Evolutionary conservation across 2,329 filamentous ascomycete genomes (phyloP).

Genomic region (Diaporthe australafricana): DNA sequence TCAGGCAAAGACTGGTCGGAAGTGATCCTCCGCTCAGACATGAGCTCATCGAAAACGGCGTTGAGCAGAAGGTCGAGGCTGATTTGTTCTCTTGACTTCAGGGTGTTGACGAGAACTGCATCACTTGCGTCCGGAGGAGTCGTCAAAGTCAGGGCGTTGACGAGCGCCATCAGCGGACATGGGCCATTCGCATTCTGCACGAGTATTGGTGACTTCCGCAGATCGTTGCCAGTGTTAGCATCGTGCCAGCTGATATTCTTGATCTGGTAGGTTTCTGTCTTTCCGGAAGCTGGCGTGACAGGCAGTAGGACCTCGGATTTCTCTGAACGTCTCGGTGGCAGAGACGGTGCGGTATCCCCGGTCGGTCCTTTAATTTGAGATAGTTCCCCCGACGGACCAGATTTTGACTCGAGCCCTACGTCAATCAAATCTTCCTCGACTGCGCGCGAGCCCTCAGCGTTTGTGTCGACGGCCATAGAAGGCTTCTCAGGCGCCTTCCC

Average conservation of each 20-base stretch:
- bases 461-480: constrained; percentile 37
- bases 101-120: constrained; percentile 80
- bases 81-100: constrained; percentile 86
- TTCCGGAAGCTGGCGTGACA: constrained; percentile 56
- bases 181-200: constrained; percentile 95
- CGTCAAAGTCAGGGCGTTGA: constrained; percentile 90
- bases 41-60: constrained; percentile 92
- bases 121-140: constrained; percentile 72
- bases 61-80: constrained; percentile 88
- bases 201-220: constrained; percentile 85
- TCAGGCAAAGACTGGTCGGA: constrained; percentile 79
- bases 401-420: constrained; percentile 55
- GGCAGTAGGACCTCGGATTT: constrained; percentile 48
- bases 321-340: constrained; percentile 36
- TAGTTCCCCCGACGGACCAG: constrained; percentile 49
- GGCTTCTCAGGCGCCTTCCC: constrained; percentile 52
- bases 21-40: constrained; percentile 77
- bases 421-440: constrained; percentile 67
- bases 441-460: constrained; percentile 33
- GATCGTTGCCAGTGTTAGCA: constrained; percentile 64
- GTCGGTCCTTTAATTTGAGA: constrained; percentile 54
- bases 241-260: constrained; percentile 92
- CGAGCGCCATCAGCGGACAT: constrained; percentile 90
- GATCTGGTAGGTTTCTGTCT: constrained; percentile 87
- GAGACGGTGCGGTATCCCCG: constrained; percentile 39